Evolutionary conservation across 2,329 filamentous ascomycete species (phyloP).

Genomic region (Colletotrichum somersetense): DNA sequence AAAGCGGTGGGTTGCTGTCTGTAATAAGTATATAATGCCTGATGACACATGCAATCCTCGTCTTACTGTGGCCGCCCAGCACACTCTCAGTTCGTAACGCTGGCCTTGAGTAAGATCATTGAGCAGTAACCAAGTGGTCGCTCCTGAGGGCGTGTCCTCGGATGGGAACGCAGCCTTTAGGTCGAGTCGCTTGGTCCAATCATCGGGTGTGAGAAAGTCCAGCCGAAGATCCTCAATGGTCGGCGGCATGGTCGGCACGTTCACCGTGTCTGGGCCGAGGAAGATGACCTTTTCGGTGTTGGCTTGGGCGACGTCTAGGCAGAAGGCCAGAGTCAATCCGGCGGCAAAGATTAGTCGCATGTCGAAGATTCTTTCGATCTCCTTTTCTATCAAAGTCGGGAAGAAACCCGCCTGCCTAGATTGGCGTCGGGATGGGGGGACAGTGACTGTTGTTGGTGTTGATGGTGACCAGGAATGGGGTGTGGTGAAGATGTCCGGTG

Average conservation of each 20-base stretch:
- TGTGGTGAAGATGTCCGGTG: slow-evolving; percentile 12
- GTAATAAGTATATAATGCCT: slow-evolving; percentile 30
- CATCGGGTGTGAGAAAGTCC: slow-evolving; percentile 71
- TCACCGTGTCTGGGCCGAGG: slow-evolving; percentile 72
- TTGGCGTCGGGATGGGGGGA: not conserved
- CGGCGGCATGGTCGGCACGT: slow-evolving; percentile 67
- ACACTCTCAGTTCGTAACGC: slow-evolving; percentile 91
- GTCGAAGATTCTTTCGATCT: not conserved
- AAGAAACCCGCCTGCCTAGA: slow-evolving; percentile 12
- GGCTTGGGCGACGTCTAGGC: slow-evolving; percentile 55
- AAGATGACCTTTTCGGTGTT: slow-evolving; percentile 97
- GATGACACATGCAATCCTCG: slow-evolving; percentile 15
- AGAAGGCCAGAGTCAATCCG: slow-evolving; percentile 19
- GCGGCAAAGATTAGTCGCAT: slow-evolving; percentile 15
- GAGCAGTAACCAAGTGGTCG: slow-evolving; percentile 83
- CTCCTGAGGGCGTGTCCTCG: slow-evolving; percentile 63
- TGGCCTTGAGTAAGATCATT: slow-evolving; percentile 76
- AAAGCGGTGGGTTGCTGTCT: slow-evolving; percentile 88
- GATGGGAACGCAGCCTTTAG: slow-evolving; percentile 78
- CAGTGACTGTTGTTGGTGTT: not conserved
- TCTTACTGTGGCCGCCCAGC: slow-evolving; percentile 92
- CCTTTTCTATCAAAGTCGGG: too few relatives aligned
- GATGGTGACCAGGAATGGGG: not conserved
- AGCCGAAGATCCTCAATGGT: slow-evolving; percentile 73
- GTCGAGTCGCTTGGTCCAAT: slow-evolving; percentile 69